A percentile compares a stretch with the other conserved stretches of the same genome.
Evolutionary conservation across 331 rosid genomes (phyloP).

Genomic region (Malus hybrid): DNA sequence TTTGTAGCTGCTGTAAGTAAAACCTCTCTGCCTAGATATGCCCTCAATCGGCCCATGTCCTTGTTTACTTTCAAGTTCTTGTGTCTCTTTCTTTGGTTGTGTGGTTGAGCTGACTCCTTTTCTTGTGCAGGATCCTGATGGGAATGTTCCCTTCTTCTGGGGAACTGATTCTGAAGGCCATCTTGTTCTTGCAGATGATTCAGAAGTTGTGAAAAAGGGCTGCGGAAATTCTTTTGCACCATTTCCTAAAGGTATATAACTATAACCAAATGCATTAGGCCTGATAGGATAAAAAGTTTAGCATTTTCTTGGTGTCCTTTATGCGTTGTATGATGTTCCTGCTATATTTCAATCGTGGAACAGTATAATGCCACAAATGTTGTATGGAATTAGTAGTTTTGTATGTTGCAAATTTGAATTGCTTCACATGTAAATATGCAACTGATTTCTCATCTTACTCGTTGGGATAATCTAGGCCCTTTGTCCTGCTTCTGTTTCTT

Average conservation of each 20-base stretch:
- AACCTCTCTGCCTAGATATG: background rate
- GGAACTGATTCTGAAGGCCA: constrained; percentile 91
- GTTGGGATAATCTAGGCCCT: background rate
- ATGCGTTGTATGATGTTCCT: background rate
- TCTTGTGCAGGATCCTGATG: constrained; percentile 66
- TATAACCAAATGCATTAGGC: background rate
- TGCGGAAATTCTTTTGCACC: constrained; percentile 93
- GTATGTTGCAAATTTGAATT: background rate
- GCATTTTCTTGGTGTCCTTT: constrained; percentile 5
- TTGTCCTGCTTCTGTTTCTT: background rate
- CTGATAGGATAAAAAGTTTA: background rate
- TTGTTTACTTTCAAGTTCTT: background rate
- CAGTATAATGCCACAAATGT: background rate
- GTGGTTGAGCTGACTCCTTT: background rate
- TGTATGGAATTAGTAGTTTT: background rate
- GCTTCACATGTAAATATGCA: background rate
- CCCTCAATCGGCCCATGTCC: background rate
- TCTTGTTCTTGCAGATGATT: constrained; percentile 75
- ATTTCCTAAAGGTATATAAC: constrained; percentile 88
- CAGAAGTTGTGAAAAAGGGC: constrained; percentile 55
- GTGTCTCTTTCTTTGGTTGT: constrained; percentile 3
- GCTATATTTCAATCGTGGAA: background rate
- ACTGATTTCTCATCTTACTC: background rate
- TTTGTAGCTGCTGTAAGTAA: constrained; percentile 79
- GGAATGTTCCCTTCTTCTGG: constrained; percentile 85